Evolutionary conservation across 352 stramenopile genomes (phyloP), one percentile per base, ranked within the genome.

Genomic region (Globisporangium canariense): DNA sequence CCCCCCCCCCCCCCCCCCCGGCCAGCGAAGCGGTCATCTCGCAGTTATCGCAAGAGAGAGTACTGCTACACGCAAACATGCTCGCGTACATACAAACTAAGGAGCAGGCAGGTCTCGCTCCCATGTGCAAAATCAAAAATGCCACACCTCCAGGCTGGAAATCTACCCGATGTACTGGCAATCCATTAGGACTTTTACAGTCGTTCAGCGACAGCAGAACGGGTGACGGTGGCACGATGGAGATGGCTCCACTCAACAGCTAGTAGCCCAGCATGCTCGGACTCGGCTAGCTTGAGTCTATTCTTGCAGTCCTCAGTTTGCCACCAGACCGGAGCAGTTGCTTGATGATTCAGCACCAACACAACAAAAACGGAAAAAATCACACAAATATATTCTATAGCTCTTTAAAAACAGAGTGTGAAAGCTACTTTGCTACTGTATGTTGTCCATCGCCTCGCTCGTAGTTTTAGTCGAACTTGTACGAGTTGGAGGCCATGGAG

Each of bases 401-500:
- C 56, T 41, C 25, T 57, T 57, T 36, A 41, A 57, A 56, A 57
- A 6, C 14, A 57, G 28, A 41, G 50, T 34, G 50, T 56, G 50
- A 56, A 56, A 25, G 50, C 28, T 28, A 56, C 50, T 16, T 41
- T 40, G 50, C 28, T 40, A 16, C 7, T 52, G 20, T 20, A 30
- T 52, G 20, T 20, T 20, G 36, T 11, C 14, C 11, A 14, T 14
- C 9, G 36, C 9, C 14, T 40, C 4, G n/a, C 14, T 34, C 11
- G 6, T 3, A 30, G 5, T 51, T 64, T 51, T 64, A 68, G 4
- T 96, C 86, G 66, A 97, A 98, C 83, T 98, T 98, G 81, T 91
- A 96, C 71, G 89, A 97, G 74, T 98, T 97, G 61, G 90, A 97
- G 5, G 71, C 89, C 82, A 98, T 93, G 55, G 86, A 90, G 68